Percentiles rank a stretch among this genome's conserved stretches.
Evolutionary conservation across 768 basidiomycete genomes (phyloP).

Genomic region (Calocera cornea): DNA sequence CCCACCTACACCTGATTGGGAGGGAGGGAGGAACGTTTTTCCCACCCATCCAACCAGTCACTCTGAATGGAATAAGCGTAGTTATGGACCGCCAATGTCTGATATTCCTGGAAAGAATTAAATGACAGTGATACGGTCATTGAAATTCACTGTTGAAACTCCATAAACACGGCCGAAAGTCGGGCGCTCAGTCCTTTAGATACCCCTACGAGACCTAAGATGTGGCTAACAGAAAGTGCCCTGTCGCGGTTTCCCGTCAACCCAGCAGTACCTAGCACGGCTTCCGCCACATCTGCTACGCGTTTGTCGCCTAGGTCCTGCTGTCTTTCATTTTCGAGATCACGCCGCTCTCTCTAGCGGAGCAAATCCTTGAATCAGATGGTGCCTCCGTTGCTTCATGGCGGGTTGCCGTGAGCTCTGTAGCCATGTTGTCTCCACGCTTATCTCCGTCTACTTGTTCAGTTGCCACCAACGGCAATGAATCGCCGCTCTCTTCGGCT

Average conservation of each 20-base stretch:
- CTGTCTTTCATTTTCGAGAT: neutral
- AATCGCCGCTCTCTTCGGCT: neutral
- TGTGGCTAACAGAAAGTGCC: constrained; percentile 51
- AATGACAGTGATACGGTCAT: too few species aligned
- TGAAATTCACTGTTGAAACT: neutral
- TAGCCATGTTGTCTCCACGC: too few species aligned
- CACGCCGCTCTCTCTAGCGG: neutral
- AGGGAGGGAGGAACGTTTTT: too few species aligned
- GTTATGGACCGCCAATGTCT: too few species aligned
- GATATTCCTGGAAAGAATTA: too few species aligned
- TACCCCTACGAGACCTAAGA: constrained; percentile 46
- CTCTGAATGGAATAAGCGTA: neutral
- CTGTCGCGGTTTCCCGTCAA: constrained; percentile 54
- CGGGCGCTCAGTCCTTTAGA: neutral
- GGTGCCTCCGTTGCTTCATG: neutral
- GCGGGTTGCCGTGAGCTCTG: neutral
- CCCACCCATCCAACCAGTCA: too few species aligned
- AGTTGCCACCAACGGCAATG: too few species aligned
- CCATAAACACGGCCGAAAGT: constrained; percentile 27
- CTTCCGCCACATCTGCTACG: constrained; percentile 73
- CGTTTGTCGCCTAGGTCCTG: constrained; percentile 32
- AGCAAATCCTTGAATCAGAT: neutral
- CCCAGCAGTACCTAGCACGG: constrained; percentile 75
- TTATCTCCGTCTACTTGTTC: too few species aligned
- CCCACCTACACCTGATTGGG: neutral